phyloP scores from a whole-genome alignment of 257 asterid species.

The Cordia subcordata region DNA sequence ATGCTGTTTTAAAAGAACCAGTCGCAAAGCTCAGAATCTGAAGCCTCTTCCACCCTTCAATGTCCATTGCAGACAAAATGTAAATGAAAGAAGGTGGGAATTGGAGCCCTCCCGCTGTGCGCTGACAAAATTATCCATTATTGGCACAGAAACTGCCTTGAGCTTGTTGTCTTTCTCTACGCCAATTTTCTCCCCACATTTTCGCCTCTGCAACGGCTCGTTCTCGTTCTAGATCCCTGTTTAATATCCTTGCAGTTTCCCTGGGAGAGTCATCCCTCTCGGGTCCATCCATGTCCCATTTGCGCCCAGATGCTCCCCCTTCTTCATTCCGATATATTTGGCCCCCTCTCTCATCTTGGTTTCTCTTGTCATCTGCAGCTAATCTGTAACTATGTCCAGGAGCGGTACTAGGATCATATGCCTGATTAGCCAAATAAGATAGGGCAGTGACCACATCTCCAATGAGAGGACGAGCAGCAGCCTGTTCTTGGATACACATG shows the following conservation, averaged over 20 bases:
- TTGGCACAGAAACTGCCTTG: slow-evolving; percentile 58
- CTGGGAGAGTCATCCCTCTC: slow-evolving; percentile 83
- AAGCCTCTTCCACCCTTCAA: too few relatives aligned
- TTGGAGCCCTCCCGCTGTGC: slow-evolving; percentile 3
- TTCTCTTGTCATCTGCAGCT: slow-evolving; percentile 32
- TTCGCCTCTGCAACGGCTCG: slow-evolving; percentile 97
- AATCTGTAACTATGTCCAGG: slow-evolving; percentile 29
- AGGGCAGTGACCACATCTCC: slow-evolving; percentile 96
- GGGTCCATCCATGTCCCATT: slow-evolving; percentile 71
- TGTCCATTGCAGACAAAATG: background rate
- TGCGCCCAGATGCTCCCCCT: slow-evolving; percentile 65
- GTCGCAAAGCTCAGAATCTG: background rate
- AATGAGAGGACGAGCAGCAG: slow-evolving; percentile 92
- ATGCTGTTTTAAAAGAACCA: slow-evolving; percentile 1
- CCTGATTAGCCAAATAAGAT: slow-evolving; percentile 84
- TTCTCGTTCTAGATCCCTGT: slow-evolving; percentile 75
- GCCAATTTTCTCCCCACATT: slow-evolving; percentile 98
- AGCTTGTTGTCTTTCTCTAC: slow-evolving; percentile 72
- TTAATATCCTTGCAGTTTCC: slow-evolving; percentile 59
- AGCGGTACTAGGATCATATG: slow-evolving; percentile 44
- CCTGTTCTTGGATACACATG: slow-evolving; percentile 95
- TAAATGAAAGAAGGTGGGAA: slow-evolving; percentile 17
- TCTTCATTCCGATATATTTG: slow-evolving; percentile 62
- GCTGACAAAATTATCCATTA: slow-evolving; percentile 31
- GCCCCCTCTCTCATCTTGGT: slow-evolving; percentile 51